Conservation (phyloP, 176 grass and related monocot genomes). For the Ensete glaucum region DNA sequence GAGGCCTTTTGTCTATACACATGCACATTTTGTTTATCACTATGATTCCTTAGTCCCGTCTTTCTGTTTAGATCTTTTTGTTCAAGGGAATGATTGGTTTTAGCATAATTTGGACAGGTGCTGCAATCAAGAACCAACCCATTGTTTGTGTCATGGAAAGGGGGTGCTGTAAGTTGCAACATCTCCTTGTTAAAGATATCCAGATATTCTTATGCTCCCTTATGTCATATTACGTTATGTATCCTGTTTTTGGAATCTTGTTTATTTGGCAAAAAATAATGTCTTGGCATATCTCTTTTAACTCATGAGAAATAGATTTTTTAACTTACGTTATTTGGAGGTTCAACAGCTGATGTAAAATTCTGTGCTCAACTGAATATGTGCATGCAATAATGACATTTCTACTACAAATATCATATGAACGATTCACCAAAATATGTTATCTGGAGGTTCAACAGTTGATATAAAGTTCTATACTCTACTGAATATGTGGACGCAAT, state of each 20-base stretch:
- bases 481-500: no score
- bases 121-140: constrained; percentile 81
- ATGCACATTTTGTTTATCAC: not conserved
- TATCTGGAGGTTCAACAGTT: no score
- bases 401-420: not conserved
- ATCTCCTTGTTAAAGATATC: constrained; percentile 6
- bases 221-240: no score
- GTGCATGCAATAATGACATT: not conserved
- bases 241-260: no score
- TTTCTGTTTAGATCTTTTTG: not conserved
- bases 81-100: constrained; percentile 11
- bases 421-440: no score
- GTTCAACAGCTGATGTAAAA: not conserved
- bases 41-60: not conserved
- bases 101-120: constrained; percentile 49
- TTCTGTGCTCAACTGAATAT: not conserved
- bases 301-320: no score
- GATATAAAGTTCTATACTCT: no score
- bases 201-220: not conserved
- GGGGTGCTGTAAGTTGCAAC: constrained; percentile 74
- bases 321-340: no score
- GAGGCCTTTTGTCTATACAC: no score
- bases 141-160: constrained; percentile 92
- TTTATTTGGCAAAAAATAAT: no score
- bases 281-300: no score